phyloP scores from a whole-genome alignment of 495 filamentous ascomycete species.

The Trichoderma orchidacearum region DNA sequence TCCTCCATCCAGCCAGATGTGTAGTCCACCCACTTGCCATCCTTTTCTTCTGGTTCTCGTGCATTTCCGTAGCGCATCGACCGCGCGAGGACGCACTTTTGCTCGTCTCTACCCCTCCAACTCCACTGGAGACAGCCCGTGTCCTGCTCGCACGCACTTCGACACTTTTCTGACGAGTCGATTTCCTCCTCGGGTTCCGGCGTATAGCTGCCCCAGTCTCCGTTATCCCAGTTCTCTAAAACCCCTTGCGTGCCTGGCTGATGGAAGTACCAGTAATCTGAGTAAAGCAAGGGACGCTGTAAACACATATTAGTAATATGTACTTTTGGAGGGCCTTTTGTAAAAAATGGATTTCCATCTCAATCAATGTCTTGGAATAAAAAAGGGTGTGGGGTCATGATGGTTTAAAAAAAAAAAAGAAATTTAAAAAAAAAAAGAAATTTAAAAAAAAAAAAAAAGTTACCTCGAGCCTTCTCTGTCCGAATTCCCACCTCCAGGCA shows the following conservation, averaged over 20 bases:
- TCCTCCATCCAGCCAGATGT: not conserved
- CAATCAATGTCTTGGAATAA: too few relatives aligned
- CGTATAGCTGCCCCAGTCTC: not conserved
- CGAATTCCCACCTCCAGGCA: constrained; percentile 10
- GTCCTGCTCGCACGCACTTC: not conserved
- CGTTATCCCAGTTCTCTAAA: not conserved
- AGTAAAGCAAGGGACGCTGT: not conserved
- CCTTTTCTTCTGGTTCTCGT: not conserved
- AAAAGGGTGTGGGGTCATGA: too few relatives aligned
- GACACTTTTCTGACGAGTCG: not conserved
- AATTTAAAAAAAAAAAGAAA: not conserved
- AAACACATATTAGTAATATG: not conserved
- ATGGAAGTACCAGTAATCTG: not conserved
- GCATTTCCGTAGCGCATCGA: not conserved
- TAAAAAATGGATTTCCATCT: too few relatives aligned
- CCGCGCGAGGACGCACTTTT: not conserved
- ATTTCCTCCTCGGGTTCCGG: not conserved
- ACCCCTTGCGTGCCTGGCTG: not conserved
- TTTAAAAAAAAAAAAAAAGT: constrained; percentile 2
- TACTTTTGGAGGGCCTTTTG: too few relatives aligned
- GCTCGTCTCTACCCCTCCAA: not conserved
- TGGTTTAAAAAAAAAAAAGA: too few relatives aligned
- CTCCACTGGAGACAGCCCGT: not conserved
- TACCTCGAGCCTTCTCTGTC: constrained; percentile 7
- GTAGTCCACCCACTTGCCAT: not conserved